Percentiles rank a stretch among this genome's conserved stretches.
phyloP scores from a whole-genome alignment of 768 basidiomycete genomes.

The Phylloporus rhodoxanthus region DNA sequence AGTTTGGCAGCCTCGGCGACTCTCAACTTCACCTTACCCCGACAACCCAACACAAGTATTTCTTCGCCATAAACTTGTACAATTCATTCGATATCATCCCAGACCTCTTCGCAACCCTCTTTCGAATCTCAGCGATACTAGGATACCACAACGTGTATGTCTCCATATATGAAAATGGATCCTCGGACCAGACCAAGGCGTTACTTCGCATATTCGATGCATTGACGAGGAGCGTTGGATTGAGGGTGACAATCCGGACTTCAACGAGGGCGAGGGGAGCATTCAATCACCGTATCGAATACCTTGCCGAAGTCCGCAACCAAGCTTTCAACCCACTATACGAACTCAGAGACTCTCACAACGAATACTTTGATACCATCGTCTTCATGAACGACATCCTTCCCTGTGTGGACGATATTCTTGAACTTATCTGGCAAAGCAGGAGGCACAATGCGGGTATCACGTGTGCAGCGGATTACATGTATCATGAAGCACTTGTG shows the following conservation, averaged over 20 bases:
- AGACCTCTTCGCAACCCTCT: conserved; percentile 93
- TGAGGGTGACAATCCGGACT: conserved; percentile 90
- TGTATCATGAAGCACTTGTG: conserved; percentile 95
- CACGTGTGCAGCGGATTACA: conserved; percentile 97
- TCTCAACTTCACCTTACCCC: conserved; percentile 34
- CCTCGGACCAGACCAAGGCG: conserved; percentile 97
- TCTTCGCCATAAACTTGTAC: conserved; percentile 98
- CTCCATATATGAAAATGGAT: conserved; percentile 98
- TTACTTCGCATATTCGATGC: conserved; percentile 93
- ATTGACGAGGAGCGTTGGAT: conserved; percentile 80
- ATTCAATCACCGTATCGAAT: conserved; percentile 99
- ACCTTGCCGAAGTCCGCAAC: conserved; percentile 99
- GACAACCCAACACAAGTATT: conserved; percentile 87
- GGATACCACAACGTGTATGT: conserved; percentile 98
- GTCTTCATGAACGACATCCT: conserved; percentile 99
- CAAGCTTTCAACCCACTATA: conserved; percentile 93
- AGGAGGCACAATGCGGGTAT: conserved; percentile 93
- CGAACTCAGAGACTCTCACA: conserved; percentile 85
- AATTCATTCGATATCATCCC: conserved; percentile 99
- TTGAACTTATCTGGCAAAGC: conserved; percentile 96
- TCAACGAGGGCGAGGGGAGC: conserved; percentile 89
- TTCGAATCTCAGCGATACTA: conserved; percentile 84
- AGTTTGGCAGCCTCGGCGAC: conserved; percentile 40
- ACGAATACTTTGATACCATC: conserved; percentile 94
- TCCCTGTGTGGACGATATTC: conserved; percentile 94